Evolutionary conservation across 2,329 filamentous ascomycete genomes (phyloP).

Genomic region (Trichoderma sp.): DNA sequence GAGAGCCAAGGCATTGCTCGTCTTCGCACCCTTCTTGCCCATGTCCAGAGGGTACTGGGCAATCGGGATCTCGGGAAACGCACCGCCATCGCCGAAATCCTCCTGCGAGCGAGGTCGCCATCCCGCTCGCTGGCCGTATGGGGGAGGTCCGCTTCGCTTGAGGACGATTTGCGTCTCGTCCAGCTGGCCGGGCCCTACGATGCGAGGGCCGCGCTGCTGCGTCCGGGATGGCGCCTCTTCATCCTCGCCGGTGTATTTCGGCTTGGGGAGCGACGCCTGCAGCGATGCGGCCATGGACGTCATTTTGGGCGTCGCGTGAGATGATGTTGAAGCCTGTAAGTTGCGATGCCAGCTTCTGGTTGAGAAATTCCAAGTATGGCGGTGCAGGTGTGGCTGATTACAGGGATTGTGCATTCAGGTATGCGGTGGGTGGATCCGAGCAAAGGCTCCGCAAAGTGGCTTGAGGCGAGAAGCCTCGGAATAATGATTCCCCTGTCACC

Average conservation of each 20-base stretch:
- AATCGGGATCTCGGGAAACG: conserved; percentile 89
- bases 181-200: conserved; percentile 75
- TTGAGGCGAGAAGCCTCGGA: neutral
- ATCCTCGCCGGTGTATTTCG: conserved; percentile 86
- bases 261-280: conserved; percentile 78
- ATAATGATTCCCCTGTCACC: neutral
- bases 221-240: conserved; percentile 72
- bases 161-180: conserved; percentile 84
- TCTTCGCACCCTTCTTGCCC: conserved; percentile 72
- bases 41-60: conserved; percentile 96
- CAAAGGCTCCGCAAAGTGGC: neutral
- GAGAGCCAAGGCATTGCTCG: conserved; percentile 85
- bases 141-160: conserved; percentile 78
- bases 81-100: conserved; percentile 94
- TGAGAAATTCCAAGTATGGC: conserved; percentile 37
- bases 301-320: conserved; percentile 45
- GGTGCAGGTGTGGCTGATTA: conserved; percentile 21
- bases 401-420: neutral
- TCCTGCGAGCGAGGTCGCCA: conserved; percentile 88
- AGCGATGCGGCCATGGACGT: conserved; percentile 69
- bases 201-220: conserved; percentile 75
- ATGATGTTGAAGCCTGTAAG: conserved; percentile 21
- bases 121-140: conserved; percentile 81
- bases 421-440: neutral
- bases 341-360: neutral